Base-by-base conservation (phyloP, 805 yeast genomes). In the Cyberlindnera petersonii region DNA sequence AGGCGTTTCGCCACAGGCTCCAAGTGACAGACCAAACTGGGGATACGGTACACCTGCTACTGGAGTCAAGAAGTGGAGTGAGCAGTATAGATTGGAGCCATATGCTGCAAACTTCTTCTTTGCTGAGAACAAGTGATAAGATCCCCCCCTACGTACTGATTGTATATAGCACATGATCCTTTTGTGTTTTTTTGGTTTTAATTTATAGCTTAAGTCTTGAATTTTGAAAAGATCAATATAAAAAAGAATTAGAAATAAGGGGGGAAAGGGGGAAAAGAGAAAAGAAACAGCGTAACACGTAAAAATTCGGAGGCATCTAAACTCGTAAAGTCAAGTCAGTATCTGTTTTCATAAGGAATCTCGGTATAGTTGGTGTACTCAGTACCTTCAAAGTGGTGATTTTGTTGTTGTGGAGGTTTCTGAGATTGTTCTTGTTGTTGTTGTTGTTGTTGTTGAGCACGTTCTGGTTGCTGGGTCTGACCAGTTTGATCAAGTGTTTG, bases 31-130 rank as follows among this genome's bases (percentile, higher is more conserved):
- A 55, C 79, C 83, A 24, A 77, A 65, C 52, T 88, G 96, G 95
- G 96, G 96, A 13, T 81, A 85, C 20, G 87, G 83, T n/a, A 66
- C 68, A 17, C 93, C 95, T 2, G 84, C 85, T 9, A 69, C 74
- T 7, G 96, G 96, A 14, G 86, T 76, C 13, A 70, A 75, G 43
- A 84, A 81, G 52, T 89, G 86, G 83, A 77, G 86, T 39, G 57
- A 64, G 24, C 74, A 77, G 60, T 59, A 80, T 55, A 75, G 74
- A n/a, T 65, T 81, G 50, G 71, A 72, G 47, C 78, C 87, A 37
- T 71, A 82, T 43, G 88, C 86, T 11, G 77, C 77, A 43, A 88
- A 89, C 69, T 89, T 82, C 66, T 89, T 86, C 68, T 75, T 71
- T 53, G 93, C 95, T n/a, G 84, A 85, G 65, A 69, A 75, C 52